phyloP scores from a whole-genome alignment of 768 basidiomycete species.

The Dentipellis sp. region DNA sequence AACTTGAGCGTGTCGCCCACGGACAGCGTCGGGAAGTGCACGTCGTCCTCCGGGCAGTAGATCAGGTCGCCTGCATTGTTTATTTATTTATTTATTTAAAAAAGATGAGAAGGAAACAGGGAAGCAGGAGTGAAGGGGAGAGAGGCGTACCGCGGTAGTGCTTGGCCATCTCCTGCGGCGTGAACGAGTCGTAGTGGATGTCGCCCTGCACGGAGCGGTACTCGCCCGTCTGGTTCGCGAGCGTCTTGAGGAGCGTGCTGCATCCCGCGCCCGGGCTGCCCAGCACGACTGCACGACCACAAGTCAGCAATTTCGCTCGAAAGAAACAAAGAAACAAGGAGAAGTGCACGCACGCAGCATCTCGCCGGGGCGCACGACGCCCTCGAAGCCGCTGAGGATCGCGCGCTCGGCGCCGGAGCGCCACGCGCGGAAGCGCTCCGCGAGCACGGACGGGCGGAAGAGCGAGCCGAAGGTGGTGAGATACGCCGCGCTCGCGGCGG shows the following conservation, averaged over 20 bases:
- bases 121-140: background rate
- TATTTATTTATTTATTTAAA: too few relatives aligned
- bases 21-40: slow-evolving; percentile 78
- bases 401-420: slow-evolving; percentile 54
- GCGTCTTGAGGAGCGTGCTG: slow-evolving; percentile 70
- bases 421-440: slow-evolving; percentile 31
- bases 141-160: slow-evolving; percentile 41
- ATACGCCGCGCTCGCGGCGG: slow-evolving; percentile 30
- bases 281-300: slow-evolving; percentile 50
- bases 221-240: slow-evolving; percentile 67
- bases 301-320: background rate
- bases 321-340: background rate
- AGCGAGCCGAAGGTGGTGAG: slow-evolving; percentile 53
- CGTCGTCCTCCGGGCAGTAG: slow-evolving; percentile 79
- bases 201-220: slow-evolving; percentile 64
- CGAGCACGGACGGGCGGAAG: slow-evolving; percentile 41
- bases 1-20: slow-evolving; percentile 69
- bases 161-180: slow-evolving; percentile 50
- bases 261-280: slow-evolving; percentile 84
- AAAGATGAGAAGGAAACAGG: background rate
- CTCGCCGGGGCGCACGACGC: slow-evolving; percentile 53
- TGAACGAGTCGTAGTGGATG: slow-evolving; percentile 68
- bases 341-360: slow-evolving; percentile 49
- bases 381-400: slow-evolving; percentile 45
- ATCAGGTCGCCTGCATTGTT: slow-evolving; percentile 45